Conservation (phyloP, 768 basidiomycete species). For the Saitozyma sp. region DNA sequence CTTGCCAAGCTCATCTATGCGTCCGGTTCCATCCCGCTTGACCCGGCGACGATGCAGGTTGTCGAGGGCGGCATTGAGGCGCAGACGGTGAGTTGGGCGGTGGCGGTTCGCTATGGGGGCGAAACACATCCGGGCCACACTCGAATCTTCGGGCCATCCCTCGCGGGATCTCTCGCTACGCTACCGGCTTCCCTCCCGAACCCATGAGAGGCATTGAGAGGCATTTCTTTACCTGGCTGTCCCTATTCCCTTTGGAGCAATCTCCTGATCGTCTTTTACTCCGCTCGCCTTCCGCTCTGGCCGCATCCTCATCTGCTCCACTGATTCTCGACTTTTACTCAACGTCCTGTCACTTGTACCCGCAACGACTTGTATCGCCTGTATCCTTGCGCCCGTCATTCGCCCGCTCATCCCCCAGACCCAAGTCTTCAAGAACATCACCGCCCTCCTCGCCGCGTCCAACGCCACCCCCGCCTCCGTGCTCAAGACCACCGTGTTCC, state of each 20-base stretch:
- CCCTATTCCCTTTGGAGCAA: no score
- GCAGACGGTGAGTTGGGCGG: constrained; percentile 60
- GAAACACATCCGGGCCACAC: no score
- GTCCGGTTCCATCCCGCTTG: constrained; percentile 83
- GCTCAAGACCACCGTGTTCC: constrained; percentile 90
- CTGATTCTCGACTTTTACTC: no score
- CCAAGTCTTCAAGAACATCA: constrained; percentile 83
- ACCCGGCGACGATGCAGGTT: constrained; percentile 69
- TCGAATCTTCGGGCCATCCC: no score
- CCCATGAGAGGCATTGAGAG: background rate
- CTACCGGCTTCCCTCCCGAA: no score
- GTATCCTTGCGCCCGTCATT: no score
- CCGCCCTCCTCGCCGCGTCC: constrained; percentile 76
- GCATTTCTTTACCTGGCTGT: no score
- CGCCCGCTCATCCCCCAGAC: constrained; percentile 45
- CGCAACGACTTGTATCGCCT: no score
- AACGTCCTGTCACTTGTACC: no score
- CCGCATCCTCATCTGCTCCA: no score
- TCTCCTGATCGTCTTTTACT: background rate
- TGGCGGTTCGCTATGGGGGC: no score
- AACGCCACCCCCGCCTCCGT: constrained; percentile 77
- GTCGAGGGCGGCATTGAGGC: constrained; percentile 73
- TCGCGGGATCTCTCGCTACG: no score
- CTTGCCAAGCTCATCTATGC: constrained; percentile 66
- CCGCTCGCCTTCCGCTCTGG: background rate